Evolutionary conservation across 805 yeast species (phyloP).

Genomic region (Wickerhamiella kurtzmanii): DNA sequence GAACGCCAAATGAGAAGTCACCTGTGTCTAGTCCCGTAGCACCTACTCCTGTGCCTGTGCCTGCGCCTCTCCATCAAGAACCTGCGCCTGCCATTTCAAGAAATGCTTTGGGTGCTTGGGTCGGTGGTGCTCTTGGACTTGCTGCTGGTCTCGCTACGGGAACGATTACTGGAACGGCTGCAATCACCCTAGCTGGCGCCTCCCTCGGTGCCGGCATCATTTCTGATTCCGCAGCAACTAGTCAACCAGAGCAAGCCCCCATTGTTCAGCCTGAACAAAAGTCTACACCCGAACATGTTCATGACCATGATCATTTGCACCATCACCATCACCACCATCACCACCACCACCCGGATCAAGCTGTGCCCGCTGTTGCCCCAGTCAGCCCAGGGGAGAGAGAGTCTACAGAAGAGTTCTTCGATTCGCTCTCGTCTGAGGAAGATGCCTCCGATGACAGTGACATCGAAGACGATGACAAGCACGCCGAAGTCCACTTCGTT

Average conservation of each 20-base stretch:
- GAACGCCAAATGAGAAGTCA: too few species aligned
- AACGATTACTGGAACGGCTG: conserved; percentile 1
- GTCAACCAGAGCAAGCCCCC: too few species aligned
- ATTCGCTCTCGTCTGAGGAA: background rate
- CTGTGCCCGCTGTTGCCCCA: too few species aligned
- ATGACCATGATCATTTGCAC: background rate
- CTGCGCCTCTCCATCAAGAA: too few species aligned
- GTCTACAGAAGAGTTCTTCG: background rate
- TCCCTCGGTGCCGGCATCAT: conserved; percentile 2
- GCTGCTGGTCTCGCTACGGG: conserved; percentile 3
- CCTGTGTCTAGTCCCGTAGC: too few species aligned
- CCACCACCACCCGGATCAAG: background rate
- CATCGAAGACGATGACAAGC: conserved; percentile 12
- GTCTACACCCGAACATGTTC: background rate
- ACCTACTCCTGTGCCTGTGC: too few species aligned
- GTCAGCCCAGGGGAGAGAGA: background rate
- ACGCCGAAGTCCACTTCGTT: conserved; percentile 4
- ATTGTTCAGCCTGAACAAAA: too few species aligned
- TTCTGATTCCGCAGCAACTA: too few species aligned
- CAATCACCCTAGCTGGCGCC: conserved; percentile 3
- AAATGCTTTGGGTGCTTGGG: conserved; percentile 1
- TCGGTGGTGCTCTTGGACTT: conserved; percentile 2
- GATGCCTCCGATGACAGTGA: conserved; percentile 14
- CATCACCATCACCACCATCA: background rate
- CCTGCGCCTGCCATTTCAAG: too few species aligned